These are phyloP conservation scores for Dendrobium huoshanense DNA, from an alignment of 106 monocot species.

Conservation along the genomic window DNA sequence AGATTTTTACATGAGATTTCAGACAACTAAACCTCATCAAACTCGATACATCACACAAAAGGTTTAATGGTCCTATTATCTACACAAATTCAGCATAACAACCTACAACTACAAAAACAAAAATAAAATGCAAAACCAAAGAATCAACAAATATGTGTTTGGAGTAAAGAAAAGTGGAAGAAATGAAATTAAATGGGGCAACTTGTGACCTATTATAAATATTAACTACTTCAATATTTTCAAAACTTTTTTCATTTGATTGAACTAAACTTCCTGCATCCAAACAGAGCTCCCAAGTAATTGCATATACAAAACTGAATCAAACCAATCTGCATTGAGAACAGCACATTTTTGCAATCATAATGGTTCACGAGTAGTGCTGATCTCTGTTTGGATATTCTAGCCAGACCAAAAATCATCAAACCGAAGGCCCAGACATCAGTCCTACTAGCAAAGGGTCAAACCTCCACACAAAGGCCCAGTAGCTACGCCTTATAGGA, in stretches of 20 bases:
- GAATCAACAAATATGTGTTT: background rate
- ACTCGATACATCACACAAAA: background rate
- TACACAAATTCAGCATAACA: background rate
- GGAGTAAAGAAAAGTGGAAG: background rate
- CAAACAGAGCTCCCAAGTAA: background rate
- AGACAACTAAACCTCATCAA: background rate
- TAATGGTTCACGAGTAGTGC: background rate
- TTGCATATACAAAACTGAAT: background rate
- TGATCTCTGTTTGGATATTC: background rate
- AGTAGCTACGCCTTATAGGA: background rate
- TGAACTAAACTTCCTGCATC: background rate
- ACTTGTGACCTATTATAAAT: background rate
- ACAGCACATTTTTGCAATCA: background rate
- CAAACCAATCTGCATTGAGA: background rate
- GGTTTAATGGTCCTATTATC: background rate
- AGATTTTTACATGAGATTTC: background rate
- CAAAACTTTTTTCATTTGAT: background rate
- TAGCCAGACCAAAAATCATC: background rate
- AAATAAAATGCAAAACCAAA: background rate
- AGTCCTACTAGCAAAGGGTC: no score
- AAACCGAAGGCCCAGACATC: background rate
- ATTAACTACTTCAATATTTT: background rate
- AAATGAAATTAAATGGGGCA: background rate
- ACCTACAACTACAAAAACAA: background rate
- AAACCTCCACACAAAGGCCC: no score